Base-by-base conservation (phyloP, 805 yeast species). In the Yarrowia osloensis region DNA sequence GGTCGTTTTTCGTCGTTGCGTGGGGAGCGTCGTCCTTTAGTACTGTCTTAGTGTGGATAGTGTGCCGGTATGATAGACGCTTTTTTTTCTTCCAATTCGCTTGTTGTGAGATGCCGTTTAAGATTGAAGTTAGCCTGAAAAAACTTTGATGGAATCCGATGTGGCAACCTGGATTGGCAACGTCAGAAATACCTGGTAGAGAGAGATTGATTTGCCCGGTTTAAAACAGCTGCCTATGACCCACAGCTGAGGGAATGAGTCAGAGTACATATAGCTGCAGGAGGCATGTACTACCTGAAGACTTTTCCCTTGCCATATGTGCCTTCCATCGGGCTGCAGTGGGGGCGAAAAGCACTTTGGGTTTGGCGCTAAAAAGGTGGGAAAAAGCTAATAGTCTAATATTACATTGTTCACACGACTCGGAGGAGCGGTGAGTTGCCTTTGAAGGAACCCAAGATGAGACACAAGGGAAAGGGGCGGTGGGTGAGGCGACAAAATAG, bases 261-360 rank as follows among this genome's bases (percentile, higher is more conserved):
- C 63, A 57, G 49, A 57, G 49, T 57, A 57, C 63, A 57, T 57
- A 40, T 40, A 57, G 26, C 19, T 57, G 63, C 63, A 57, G 63
- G 24, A 26, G 37, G 47, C 63, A 57, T 57, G 63, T 57, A 40
- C 21, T 19, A 39, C 35, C 28, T 26, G 63, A 57, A 40, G 63
- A 57, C 63, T 57, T 57, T 57, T 57, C 47, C 49, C 63, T 24
- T 35, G 46, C 61, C 42, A 54, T 37, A 40, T 57, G 63, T 39
- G 49, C 19, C 49, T 40, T 28, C 49, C 47, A 39, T 40, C 47
- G 26, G 49, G 62, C 62, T 54, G 62, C 62, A 54, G 62, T 37
- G 57, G 62, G 61, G 62, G 46, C 46, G 35, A 54, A 37, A 37
- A 5, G 11, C 35, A 12, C n/a, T 54, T 54, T 37, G 35, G 46